A percentile compares a stretch with the other conserved stretches of the same genome.
These are phyloP conservation scores for Conoideocrella luteorostrata DNA, from an alignment of 2,329 filamentous ascomycete genomes.

Conservation along the genomic window DNA sequence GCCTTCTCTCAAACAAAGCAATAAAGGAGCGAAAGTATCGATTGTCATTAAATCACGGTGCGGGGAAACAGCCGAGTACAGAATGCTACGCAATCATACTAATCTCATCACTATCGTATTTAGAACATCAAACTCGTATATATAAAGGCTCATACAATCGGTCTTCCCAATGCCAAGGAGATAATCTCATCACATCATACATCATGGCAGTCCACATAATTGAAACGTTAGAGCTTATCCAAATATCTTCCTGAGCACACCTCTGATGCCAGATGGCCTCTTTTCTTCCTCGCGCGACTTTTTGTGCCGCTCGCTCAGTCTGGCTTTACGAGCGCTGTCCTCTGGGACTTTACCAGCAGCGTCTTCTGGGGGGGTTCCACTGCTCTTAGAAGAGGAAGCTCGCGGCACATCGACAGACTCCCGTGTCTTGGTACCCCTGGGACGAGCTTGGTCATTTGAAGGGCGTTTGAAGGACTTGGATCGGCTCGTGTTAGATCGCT, in stretches of 20 bases:
- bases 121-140: constrained; percentile 1
- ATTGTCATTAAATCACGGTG: too few species aligned
- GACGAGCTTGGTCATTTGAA: constrained; percentile 20
- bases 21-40: too few species aligned
- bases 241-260: constrained; percentile 32
- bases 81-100: too few species aligned
- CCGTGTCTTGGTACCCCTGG: constrained; percentile 19
- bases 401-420: constrained; percentile 7
- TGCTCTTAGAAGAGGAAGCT: constrained; percentile 5
- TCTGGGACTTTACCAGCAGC: constrained; percentile 16
- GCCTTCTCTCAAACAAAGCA: too few species aligned
- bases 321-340: constrained; percentile 27
- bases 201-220: constrained; percentile 7
- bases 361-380: constrained; percentile 4
- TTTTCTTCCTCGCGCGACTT: constrained; percentile 22
- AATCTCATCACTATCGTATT: constrained; percentile 3
- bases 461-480: constrained; percentile 20
- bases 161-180: neutral
- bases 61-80: too few species aligned
- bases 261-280: constrained; percentile 26
- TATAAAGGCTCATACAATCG: constrained; percentile 11
- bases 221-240: constrained; percentile 5
- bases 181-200: constrained; percentile 9
- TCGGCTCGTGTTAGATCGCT: constrained; percentile 21
- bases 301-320: constrained; percentile 28